Base-by-base conservation (phyloP, 441 rosid genomes). In the Capsella rubella region DNA sequence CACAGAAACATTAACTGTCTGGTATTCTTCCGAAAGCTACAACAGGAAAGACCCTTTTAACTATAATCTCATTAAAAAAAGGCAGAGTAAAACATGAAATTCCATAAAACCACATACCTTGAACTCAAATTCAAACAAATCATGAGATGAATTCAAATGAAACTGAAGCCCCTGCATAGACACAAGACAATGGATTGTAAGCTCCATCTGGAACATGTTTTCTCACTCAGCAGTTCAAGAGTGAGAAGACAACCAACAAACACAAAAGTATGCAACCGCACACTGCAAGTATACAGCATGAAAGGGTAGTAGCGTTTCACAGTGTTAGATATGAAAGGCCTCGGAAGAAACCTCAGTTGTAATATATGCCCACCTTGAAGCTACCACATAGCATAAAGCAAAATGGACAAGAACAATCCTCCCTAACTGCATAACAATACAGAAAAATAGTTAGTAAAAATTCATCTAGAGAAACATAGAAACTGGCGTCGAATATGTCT, bases 351-450 rank as follows among this genome's bases (percentile, higher is more conserved):
- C 45, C 63, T 64, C 72, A 10, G 54, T 64, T 11, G 40, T 64
- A 51, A 73, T 39, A 64, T 79, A 69, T 40, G 59, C 76, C 61
- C 53, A 93, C 98, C 98, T 90, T 82, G 81, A 88, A 88, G 78
- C 85, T 86, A 76, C 86, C 86, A 77, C 98, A 88, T 74, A 72
- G 86, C 87, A 88, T 83, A 73, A 71, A 79, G 84, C 98, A 93
- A 82, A 93, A 93, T 5, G 98, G 97, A 81, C 97, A 93, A 80
- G 94, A 87, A 78, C 80, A 91, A 73, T 90, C 88, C 75, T 88
- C 95, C 59, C 86, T 90, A 58, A 91, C 98, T 93, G 90, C 93
- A 85, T 55, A 64, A 80, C 52, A 40, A 79, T 59, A 60, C n/a
- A 64, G 9, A 32, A 49, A 25, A 49, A 18, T 15, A 50, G 50